Evolutionary conservation across 2,329 filamentous ascomycete genomes (phyloP), one percentile per base, ranked within the genome.

Genomic region (Fusarium mexicanum): DNA sequence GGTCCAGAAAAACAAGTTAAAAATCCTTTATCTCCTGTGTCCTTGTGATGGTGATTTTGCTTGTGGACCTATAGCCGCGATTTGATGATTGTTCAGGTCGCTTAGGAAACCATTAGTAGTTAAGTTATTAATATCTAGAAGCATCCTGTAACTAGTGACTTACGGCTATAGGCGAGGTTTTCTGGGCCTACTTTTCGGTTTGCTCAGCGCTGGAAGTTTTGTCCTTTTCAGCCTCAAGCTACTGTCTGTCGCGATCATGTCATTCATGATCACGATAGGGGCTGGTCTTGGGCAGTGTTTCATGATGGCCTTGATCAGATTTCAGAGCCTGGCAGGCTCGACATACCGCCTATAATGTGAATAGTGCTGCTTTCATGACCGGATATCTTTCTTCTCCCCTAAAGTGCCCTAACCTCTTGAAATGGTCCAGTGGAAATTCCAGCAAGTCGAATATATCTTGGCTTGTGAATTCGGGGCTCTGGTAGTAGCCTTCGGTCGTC

Each of bases 51-150:
- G 46, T 17, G 26, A 6, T 17, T 3, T 3, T 5, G 4, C 5
- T 48, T 12, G 4, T 31, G 22, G 6, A 17, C 9, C 1, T 2
- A 31, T 17, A 14, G 20, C 20, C 2, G 7, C 4, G 6, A 17
- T n/a, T n/a, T 31, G 14, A 3, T 3, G 46, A 6, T 17, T 11
- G 5, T 48, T 31, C 2, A 5, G 20, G 20, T 6, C 3, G 10
- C 14, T 8, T 31, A 14, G 20, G 5, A 31, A 6, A 31, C 4
- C 6, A 10, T 31, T 17, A 48, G 46, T 2, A 31, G 20, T 1
- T 14, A 48, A 2, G 46, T 31, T 5, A n/a, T 22, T 3, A 31
- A 48, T 10, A 11, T 48, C 7, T 1, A 31, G 20, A 6, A 20
- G 14, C 1, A 48, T 31, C 9, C 6, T 16, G 26, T 8, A 26